Base-by-base conservation (phyloP, 2,329 filamentous ascomycete species). In the Furcasterigmium sp. region DNA sequence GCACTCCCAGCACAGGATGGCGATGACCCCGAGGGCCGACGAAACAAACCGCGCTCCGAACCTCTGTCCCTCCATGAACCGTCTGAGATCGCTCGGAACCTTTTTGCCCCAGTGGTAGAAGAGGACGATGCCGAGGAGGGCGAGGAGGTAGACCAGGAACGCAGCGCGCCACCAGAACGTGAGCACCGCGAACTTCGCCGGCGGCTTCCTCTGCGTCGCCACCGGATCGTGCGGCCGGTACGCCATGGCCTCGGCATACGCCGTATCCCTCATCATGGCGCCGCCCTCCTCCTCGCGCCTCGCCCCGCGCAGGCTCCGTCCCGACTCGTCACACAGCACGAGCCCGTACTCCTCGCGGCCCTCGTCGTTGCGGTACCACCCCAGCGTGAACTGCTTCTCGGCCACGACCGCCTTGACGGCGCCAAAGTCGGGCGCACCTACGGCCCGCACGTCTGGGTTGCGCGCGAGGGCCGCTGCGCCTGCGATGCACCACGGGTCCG, bases 21-120 rank as follows among this genome's bases (percentile, higher is more conserved):
- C 57, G 14, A 58, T 49, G 2, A 72, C 67, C 10, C 69, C 70
- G 0, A 70, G 42, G 0, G 56, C 53, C 3, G 69, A 67, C 39
- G 67, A 63, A 8, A 72, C 50, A 41, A 73, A 72, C 8, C 68
- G 56, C 0, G 68, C 63, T 5, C 68, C 68, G 40, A 72, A 69
- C 3, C 54, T 56, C 46, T 68, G 59, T n/a, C 59, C 57, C 32
- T 35, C 32, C 32, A 35, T 35, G 32, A 35, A 35, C n/a, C 15
- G 17, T 17, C 15, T 35, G n/a, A 35, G n/a, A n/a, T 35, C 11
- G n/a, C 18, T 17, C 32, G 32, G 32, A 5, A 35, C 15, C 38
- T 40, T 32, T 17, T 21, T 45, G 2, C 50, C 54, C 45, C 62
- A 47, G 49, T 65, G 53, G 43, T 70, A 71, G 39, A 67, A 69